A percentile compares a stretch with the other conserved stretches of the same genome.
These are phyloP conservation scores for Trifolium repens DNA, from an alignment of 306 rosid genomes.

Conservation along the genomic window DNA sequence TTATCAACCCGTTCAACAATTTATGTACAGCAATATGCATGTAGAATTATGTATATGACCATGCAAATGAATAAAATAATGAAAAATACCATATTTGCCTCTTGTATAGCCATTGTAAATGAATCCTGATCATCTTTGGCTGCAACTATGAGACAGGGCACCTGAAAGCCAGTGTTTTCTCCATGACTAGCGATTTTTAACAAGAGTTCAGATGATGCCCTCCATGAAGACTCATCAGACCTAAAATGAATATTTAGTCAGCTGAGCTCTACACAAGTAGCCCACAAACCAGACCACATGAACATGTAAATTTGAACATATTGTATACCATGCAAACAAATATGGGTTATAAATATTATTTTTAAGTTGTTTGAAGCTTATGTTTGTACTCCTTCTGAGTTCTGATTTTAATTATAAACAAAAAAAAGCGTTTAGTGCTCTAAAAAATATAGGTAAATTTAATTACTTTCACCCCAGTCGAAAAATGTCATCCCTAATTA, in stretches of 20 bases:
- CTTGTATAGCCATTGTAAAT: slow-evolving; percentile 86
- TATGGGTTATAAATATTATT: too few relatives aligned
- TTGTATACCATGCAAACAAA: neutral
- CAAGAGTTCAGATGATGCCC: slow-evolving; percentile 73
- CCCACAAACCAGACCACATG: neutral
- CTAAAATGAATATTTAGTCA: slow-evolving; percentile 53
- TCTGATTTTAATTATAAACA: too few relatives aligned
- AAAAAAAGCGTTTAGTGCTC: too few relatives aligned
- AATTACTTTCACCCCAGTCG: too few relatives aligned
- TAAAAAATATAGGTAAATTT: too few relatives aligned
- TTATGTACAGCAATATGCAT: slow-evolving; percentile 20
- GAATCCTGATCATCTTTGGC: slow-evolving; percentile 92
- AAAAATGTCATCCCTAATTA: too few relatives aligned
- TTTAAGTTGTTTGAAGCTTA: neutral
- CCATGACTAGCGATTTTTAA: slow-evolving; percentile 91
- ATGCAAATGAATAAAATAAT: slow-evolving; percentile 20
- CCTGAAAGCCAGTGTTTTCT: slow-evolving; percentile 90
- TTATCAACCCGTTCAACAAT: too few relatives aligned
- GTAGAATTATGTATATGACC: slow-evolving; percentile 15
- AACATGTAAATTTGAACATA: neutral
- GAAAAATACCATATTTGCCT: slow-evolving; percentile 74
- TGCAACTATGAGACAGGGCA: slow-evolving; percentile 97
- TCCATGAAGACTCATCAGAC: slow-evolving; percentile 89
- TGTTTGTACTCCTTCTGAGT: neutral
- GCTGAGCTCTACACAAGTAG: slow-evolving; percentile 3